A percentile compares a stretch with the other conserved stretches of the same genome.
These are phyloP conservation scores for Arbutus unedo DNA, from an alignment of 148 eudicot genomes.

Conservation along the genomic window DNA sequence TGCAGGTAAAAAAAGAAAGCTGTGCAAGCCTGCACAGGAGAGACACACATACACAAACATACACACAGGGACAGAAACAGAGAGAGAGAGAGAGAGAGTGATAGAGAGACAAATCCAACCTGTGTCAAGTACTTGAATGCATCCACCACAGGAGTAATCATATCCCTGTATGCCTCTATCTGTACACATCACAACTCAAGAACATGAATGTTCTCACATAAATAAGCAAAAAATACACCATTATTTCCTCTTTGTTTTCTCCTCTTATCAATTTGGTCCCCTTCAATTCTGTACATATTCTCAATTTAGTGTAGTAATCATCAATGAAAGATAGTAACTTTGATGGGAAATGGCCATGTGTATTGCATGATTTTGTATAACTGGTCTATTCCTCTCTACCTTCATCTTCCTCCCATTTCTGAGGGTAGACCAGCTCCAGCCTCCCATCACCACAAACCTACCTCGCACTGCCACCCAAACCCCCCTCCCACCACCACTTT, in stretches of 20 bases:
- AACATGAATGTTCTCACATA: not conserved
- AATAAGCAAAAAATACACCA: not conserved
- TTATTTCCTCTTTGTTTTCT: not conserved
- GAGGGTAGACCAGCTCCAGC: not conserved
- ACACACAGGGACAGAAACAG: not conserved
- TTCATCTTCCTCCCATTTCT: not conserved
- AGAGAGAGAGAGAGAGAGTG: not conserved
- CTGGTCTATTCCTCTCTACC: not conserved
- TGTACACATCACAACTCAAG: conserved; percentile 30
- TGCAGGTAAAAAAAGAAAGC: not conserved
- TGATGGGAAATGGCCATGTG: not conserved
- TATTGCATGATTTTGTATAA: not conserved
- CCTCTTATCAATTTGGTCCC: not conserved
- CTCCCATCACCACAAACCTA: not conserved
- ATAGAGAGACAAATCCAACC: conserved; percentile 42
- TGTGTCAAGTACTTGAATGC: conserved; percentile 98
- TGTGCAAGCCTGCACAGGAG: not conserved
- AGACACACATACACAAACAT: not conserved
- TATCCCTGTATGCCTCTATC: conserved; percentile 99
- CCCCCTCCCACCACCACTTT: not conserved
- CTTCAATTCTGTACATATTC: not conserved
- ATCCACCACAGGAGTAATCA: conserved; percentile 98
- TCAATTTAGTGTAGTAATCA: not conserved
- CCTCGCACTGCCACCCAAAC: not conserved
- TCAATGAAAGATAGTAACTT: not conserved